Evolutionary conservation across 1,284 basidiomycete genomes (phyloP), one percentile per base, ranked within the genome.

Genomic region (Cutaneotrichosporon cutaneum): DNA sequence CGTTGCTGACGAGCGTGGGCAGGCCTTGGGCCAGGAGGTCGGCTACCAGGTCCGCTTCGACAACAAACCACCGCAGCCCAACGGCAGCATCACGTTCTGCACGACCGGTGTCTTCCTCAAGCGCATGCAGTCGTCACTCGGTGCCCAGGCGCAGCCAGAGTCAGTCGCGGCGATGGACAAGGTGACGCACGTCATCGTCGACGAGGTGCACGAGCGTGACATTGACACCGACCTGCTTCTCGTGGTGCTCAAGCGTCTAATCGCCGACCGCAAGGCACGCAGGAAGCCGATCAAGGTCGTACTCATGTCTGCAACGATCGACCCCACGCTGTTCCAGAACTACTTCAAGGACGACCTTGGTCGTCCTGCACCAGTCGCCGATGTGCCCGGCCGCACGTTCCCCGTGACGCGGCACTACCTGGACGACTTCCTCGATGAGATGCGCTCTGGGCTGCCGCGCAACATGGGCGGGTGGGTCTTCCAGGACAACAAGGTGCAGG

Each of bases 11-110:
- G 95, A 98, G 78, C 84, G 95, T 54, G 90, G 90, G 10, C 89
- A 96, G 75, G 63, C 69, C 0, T 71, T 90, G 2, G 93, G 94
- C 8, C 80, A 83, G 42, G 82, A 83, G 21, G 85, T 98, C 57
- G 94, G 94, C 2, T 97, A 97, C 75, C 91, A 93, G 72, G 93
- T 97, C 60, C 87, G 95, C 45, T 97, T 97, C 76, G 93, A 98
- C 68, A 81, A 86, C 57, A 90, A 88, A 70, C 81, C 85, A 0
- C 93, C 94, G 3, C 85, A 90, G 68, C 86, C 87, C 11, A 85
- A 95, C 76, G 95, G 94, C 6, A 80, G 77, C 60, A 86, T 97
- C 79, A 92, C 90, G 1, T 98, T 94, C 80, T 96, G 92, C 81
- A 98, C 95, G 5, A 94, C 90, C 14, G 93, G 94, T 68, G 85